These are phyloP conservation scores for Albophoma yamanashiensis DNA, from an alignment of 2,329 filamentous ascomycete genomes.

Conservation along the genomic window DNA sequence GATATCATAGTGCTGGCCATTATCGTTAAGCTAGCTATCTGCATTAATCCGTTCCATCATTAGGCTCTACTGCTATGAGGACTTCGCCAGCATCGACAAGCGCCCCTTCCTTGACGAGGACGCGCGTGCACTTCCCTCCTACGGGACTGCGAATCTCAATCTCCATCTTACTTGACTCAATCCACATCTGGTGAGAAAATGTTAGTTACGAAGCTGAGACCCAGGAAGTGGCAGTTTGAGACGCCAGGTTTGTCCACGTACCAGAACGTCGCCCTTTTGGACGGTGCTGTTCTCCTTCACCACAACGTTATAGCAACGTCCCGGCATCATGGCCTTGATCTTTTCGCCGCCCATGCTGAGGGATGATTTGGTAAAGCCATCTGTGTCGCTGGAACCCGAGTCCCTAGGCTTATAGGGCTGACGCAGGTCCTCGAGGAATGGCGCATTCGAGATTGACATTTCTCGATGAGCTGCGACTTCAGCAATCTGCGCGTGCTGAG, in stretches of 20 bases:
- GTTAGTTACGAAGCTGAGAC: constrained; percentile 3
- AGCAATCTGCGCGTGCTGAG: constrained; percentile 15
- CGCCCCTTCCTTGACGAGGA: constrained; percentile 16
- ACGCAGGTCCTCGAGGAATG: constrained; percentile 18
- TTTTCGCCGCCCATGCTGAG: not conserved
- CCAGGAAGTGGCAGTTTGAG: not conserved
- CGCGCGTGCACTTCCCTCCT: constrained; percentile 12
- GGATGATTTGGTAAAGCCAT: not conserved
- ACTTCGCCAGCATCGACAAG: constrained; percentile 13
- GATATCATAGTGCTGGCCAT: too few relatives aligned
- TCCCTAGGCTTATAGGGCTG: constrained; percentile 12
- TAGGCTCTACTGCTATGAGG: not conserved
- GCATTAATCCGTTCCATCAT: not conserved
- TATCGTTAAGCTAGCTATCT: not conserved
- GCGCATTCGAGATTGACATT: constrained; percentile 13
- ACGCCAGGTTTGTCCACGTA: constrained; percentile 1
- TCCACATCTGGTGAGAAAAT: constrained; percentile 10
- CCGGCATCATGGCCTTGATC: constrained; percentile 20
- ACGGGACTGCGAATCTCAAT: constrained; percentile 20
- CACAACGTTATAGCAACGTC: constrained; percentile 21
- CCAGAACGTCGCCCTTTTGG: constrained; percentile 16
- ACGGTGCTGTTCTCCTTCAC: constrained; percentile 14
- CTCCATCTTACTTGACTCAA: constrained; percentile 28
- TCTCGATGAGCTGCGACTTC: constrained; percentile 10
- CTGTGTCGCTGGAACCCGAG: not conserved